Evolutionary conservation across 2,329 filamentous ascomycete genomes (phyloP).

Genomic region (Sarocladium brachiariae): DNA sequence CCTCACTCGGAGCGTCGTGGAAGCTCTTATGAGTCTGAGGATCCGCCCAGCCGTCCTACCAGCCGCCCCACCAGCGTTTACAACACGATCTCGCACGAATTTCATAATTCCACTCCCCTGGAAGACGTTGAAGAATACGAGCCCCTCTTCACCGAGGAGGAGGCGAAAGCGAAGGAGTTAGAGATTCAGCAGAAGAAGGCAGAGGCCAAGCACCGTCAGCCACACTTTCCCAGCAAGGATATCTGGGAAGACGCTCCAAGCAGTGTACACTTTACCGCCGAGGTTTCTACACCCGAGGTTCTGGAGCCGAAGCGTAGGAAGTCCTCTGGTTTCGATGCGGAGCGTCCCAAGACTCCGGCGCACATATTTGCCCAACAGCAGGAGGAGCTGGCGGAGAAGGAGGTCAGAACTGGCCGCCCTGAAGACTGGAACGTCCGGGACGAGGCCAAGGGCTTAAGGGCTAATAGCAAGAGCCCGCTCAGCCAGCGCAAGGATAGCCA

Average conservation of each 20-base stretch:
- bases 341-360: slow-evolving; percentile 50
- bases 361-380: slow-evolving; percentile 61
- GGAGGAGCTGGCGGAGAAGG: slow-evolving; percentile 57
- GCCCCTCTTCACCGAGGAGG: slow-evolving; percentile 80
- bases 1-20: slow-evolving; percentile 59
- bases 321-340: slow-evolving; percentile 17
- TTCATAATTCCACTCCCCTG: slow-evolving; percentile 61
- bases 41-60: slow-evolving; percentile 55
- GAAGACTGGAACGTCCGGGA: slow-evolving; percentile 16
- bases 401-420: slow-evolving; percentile 22
- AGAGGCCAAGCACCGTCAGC: slow-evolving; percentile 46
- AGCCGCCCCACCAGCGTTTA: slow-evolving; percentile 60
- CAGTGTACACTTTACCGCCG: slow-evolving; percentile 71
- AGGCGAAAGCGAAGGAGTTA: slow-evolving; percentile 40
- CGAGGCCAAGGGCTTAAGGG: neutral
- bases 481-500: slow-evolving; percentile 1
- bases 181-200: slow-evolving; percentile 27
- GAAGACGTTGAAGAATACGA: slow-evolving; percentile 93
- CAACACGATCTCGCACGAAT: slow-evolving; percentile 42
- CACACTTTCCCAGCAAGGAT: slow-evolving; percentile 85
- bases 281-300: slow-evolving; percentile 66
- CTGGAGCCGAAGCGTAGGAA: slow-evolving; percentile 28
- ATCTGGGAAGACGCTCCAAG: slow-evolving; percentile 95
- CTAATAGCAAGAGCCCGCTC: slow-evolving; percentile 10
- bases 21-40: slow-evolving; percentile 49